Evolutionary conservation across 306 rosid species (phyloP).

Genomic region (Erythrophleum fordii): DNA sequence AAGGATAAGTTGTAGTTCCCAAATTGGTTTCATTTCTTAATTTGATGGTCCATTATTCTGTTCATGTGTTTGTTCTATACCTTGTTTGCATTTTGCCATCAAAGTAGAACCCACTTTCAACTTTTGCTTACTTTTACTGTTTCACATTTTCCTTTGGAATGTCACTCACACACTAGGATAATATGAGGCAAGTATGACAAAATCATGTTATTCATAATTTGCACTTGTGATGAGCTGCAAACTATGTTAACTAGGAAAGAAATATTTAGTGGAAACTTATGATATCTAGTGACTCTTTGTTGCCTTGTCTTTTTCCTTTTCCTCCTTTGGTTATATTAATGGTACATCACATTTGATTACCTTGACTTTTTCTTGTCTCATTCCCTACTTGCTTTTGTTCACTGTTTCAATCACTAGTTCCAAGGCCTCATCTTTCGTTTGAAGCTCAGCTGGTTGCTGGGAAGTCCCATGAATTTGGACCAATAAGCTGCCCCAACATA

Average conservation of each 20-base stretch:
- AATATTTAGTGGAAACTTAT: conserved; percentile 5
- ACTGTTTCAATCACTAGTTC: conserved; percentile 63
- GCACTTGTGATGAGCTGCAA: not conserved
- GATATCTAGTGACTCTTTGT: not conserved
- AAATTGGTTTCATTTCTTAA: not conserved
- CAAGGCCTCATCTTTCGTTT: conserved; percentile 94
- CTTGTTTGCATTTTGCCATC: not conserved
- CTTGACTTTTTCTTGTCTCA: conserved; percentile 15
- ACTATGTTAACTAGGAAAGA: not conserved
- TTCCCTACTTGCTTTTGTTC: conserved; percentile 39
- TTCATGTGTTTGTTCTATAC: not conserved
- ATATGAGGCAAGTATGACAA: conserved; percentile 12
- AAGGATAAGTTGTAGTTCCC: not conserved
- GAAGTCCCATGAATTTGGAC: conserved; percentile 80
- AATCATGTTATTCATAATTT: not conserved
- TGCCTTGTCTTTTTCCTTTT: conserved; percentile 4
- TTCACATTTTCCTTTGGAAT: not conserved
- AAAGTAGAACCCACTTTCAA: not conserved
- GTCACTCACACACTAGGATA: not conserved
- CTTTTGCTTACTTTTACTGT: not conserved
- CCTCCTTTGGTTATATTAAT: conserved; percentile 22
- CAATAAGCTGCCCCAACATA: conserved; percentile 77
- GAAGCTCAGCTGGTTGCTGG: conserved; percentile 97
- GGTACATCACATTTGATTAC: conserved; percentile 13
- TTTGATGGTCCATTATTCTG: not conserved